Percentiles rank a stretch among this genome's conserved stretches.
Conservation (phyloP, 2,329 filamentous ascomycete genomes). For the Phaeosphaeriaceae sp. region DNA sequence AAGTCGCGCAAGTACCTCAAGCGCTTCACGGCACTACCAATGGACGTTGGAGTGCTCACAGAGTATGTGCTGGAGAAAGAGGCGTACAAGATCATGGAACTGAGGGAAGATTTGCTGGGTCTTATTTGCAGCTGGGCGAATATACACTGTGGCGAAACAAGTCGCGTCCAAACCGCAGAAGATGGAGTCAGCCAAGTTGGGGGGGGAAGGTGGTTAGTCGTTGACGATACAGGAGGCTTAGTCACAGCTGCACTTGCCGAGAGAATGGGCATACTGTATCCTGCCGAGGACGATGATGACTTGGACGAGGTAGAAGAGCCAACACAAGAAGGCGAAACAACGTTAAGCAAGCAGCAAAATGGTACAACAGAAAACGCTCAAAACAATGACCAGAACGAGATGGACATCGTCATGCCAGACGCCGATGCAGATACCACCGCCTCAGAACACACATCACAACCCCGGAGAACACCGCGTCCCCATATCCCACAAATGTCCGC, state of each 20-base stretch:
- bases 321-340: not conserved
- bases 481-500: conserved; percentile 66
- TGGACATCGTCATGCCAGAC: conserved; percentile 28
- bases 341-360: conserved; percentile 4
- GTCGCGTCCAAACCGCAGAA: conserved; percentile 31
- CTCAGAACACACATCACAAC: conserved; percentile 28
- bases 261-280: conserved; percentile 81
- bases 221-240: conserved; percentile 87
- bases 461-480: conserved; percentile 37
- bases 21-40: conserved; percentile 81
- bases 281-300: conserved; percentile 43
- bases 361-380: conserved; percentile 5
- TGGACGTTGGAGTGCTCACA: conserved; percentile 78
- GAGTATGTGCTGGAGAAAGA: conserved; percentile 86
- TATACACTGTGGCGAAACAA: conserved; percentile 72
- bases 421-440: conserved; percentile 12
- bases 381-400: conserved; percentile 11
- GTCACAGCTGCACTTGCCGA: conserved; percentile 85
- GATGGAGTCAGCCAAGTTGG: conserved; percentile 46
- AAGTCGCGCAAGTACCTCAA: conserved; percentile 94
- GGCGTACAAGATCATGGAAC: conserved; percentile 78
- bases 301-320: conserved; percentile 11
- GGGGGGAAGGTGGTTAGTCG: conserved; percentile 75
- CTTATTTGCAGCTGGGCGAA: conserved; percentile 89
- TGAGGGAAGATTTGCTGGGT: conserved; percentile 82